Percentiles rank a stretch among this genome's conserved stretches.
Evolutionary conservation across 208 protist genomes (phyloP).

Genomic region (Blechomonas ayalai): DNA sequence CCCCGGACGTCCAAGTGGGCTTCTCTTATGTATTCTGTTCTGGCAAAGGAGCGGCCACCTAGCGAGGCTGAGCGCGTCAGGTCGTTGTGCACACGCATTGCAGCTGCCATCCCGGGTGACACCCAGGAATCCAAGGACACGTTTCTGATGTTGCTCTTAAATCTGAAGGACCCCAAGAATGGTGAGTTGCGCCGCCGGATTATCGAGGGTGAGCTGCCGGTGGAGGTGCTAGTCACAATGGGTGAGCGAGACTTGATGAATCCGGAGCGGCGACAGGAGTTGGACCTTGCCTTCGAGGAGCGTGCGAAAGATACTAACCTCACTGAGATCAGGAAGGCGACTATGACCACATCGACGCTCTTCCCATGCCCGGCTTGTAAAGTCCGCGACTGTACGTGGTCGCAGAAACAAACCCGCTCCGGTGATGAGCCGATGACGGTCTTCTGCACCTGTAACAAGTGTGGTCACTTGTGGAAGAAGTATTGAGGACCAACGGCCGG

Average conservation of each 20-base stretch:
- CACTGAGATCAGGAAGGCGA: constrained; percentile 63
- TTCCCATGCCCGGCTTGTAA: constrained; percentile 87
- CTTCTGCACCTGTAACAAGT: constrained; percentile 93
- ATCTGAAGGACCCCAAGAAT: constrained; percentile 70
- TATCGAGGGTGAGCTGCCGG: constrained; percentile 46
- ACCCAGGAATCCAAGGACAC: constrained; percentile 37
- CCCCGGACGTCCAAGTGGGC: constrained; percentile 31
- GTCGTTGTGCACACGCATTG: constrained; percentile 38
- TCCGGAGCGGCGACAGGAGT: constrained; percentile 48
- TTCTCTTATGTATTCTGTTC: constrained; percentile 17
- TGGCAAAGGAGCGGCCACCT: constrained; percentile 28
- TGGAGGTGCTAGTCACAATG: constrained; percentile 67
- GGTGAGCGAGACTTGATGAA: constrained; percentile 71
- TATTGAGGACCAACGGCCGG: constrained; percentile 18
- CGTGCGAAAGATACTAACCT: constrained; percentile 78
- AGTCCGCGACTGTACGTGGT: constrained; percentile 81
- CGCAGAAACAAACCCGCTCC: constrained; percentile 95
- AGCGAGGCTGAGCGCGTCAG: constrained; percentile 26
- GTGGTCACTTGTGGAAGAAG: constrained; percentile 65
- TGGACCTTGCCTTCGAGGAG: constrained; percentile 59
- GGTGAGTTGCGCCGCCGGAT: constrained; percentile 40
- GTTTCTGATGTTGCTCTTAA: constrained; percentile 58
- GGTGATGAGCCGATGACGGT: constrained; percentile 98
- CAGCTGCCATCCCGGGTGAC: constrained; percentile 42
- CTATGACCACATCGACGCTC: constrained; percentile 60